A percentile compares a stretch with the other conserved stretches of the same genome.
These are phyloP conservation scores for Ilex asprella DNA, from an alignment of 257 asterid genomes.

Conservation along the genomic window DNA sequence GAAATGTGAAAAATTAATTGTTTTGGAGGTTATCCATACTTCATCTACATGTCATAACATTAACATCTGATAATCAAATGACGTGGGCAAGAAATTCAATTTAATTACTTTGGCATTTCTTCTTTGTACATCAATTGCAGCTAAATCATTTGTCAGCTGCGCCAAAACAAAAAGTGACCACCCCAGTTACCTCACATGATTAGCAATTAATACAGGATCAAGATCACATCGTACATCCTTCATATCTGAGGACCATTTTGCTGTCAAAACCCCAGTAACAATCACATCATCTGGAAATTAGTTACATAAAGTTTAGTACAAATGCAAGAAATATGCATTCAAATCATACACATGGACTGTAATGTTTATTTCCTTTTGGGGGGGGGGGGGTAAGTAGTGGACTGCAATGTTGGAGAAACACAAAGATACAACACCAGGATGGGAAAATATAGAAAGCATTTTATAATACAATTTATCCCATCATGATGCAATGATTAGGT, in stretches of 20 bases:
- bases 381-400: no score
- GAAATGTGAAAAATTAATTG: background rate
- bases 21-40: background rate
- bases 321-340: background rate
- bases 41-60: background rate
- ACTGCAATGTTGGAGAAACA: background rate
- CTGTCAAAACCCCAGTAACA: constrained; percentile 87
- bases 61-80: background rate
- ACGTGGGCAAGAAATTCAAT: background rate
- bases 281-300: constrained; percentile 74
- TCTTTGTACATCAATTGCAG: background rate
- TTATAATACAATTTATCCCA: background rate
- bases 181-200: constrained; percentile 58
- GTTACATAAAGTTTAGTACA: constrained; percentile 11
- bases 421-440: background rate
- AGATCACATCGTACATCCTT: constrained; percentile 96
- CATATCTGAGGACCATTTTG: constrained; percentile 78
- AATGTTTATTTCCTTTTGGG: no score
- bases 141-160: background rate
- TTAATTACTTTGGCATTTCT: background rate
- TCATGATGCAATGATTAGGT: no score
- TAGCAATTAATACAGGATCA: constrained; percentile 91
- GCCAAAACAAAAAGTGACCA: background rate
- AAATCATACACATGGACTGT: no score
- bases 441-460: background rate